Evolutionary conservation across 169 alveolate species (phyloP).

Genomic region (Plasmodium billcollinsi): DNA sequence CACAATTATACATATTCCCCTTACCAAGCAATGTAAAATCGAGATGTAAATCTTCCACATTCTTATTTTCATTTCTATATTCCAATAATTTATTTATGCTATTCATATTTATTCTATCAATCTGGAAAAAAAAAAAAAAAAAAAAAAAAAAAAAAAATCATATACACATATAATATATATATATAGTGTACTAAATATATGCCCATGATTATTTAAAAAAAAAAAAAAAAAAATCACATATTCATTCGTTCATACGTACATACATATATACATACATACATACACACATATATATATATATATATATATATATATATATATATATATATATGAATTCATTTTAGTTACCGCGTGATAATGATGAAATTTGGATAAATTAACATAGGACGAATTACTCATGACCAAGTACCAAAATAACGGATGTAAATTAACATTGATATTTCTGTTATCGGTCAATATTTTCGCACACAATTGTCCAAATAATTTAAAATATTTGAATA

Average conservation of each 20-base stretch:
- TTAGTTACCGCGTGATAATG: conserved; percentile 74
- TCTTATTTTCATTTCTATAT: conserved; percentile 44
- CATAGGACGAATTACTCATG: conserved; percentile 74
- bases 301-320: not conserved
- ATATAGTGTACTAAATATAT: not conserved
- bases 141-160: not conserved
- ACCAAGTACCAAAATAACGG: conserved; percentile 84
- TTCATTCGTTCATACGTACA: not conserved
- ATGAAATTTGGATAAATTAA: conserved; percentile 56
- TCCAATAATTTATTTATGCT: conserved; percentile 72
- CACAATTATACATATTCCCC: not conserved
- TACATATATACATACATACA: not conserved
- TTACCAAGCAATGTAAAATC: conserved; percentile 76
- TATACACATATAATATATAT: not conserved
- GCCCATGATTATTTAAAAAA: not conserved
- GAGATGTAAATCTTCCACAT: conserved; percentile 67
- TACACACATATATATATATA: not conserved
- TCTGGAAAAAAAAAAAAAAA: conserved; percentile 8
- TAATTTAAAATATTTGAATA: conserved; percentile 79
- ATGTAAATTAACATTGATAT: conserved; percentile 75
- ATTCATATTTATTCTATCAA: conserved; percentile 73
- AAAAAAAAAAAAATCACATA: not conserved
- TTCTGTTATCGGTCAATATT: conserved; percentile 79
- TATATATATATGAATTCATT: not conserved
- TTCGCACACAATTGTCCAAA: conserved; percentile 84